Evolutionary conservation across 768 basidiomycete species (phyloP), one percentile per base, ranked within the genome.

Genomic region (Lactifluus piperatus): DNA sequence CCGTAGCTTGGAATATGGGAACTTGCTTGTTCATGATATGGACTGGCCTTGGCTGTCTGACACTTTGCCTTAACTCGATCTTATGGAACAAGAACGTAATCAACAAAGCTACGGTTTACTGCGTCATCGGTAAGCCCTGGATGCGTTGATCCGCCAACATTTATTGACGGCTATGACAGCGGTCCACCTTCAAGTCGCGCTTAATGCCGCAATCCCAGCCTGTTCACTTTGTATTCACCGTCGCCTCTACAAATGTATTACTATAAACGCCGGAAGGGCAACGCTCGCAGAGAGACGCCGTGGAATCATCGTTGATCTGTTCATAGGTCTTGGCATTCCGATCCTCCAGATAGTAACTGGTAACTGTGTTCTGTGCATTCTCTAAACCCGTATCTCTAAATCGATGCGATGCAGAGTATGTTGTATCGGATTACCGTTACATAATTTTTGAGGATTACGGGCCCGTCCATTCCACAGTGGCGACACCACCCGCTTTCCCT

Each of bases 11-110:
- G 80, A 86, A 88, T 67, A 77, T 81, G 10, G 88, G 86, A 26
- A 89, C 88, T 13, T 82, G 88, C 60, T 71, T 82, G 43, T 85
- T 81, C 73, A 90, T 91, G 74, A 58, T 74, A 37, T 91, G 88
- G 90, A 76, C 77, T 8, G 81, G 77, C 1, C 52, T 81, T 7
- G 74, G 73, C 16, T 84, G 82, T 68, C 76, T 91, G 44, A 77
- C 77, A 52, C 71, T 76, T 48, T 83, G 81, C 65, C 71, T 91
- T 64, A 86, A 91, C 72, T 77, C 83, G 3, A 72, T 90, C 44
- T 67, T 91, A 16, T 93, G 90, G 91, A 74, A 74, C 58, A 73
- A 78, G 22, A 85, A 79, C 66, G 76, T 77, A 8, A 73, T 76
- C 7, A 74, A 82, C 56, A 62, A 60, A 20, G 71, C 71, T 0